Evolutionary conservation across 192 early-diverging fungal species (phyloP), one percentile per base, ranked within the genome.

Genomic region (Kappamyces sp.): DNA sequence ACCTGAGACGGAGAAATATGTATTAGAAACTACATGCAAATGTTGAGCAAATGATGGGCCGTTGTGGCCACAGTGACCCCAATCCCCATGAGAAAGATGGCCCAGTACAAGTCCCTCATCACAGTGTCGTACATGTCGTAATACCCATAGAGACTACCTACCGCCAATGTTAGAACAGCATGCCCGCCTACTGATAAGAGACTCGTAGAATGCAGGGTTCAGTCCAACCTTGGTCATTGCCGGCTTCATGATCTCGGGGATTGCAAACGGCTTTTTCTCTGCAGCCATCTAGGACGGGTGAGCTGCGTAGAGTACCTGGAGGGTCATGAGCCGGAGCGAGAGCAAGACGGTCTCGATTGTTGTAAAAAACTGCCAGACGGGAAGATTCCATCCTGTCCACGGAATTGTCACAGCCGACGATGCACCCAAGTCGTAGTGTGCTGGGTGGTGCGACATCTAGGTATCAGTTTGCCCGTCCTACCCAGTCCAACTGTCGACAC

Each of bases 121-220:
- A 55, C 40, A 34, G 54, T 55, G 31, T 55, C 45, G n/a, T 55
- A 55, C 54, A 55, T 55, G 54, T 55, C 36, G 34, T 33, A 33
- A 55, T 55, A 55, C 12, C 29, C 54, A 22, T 22, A 55, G 5
- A 55, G 15, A 39, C 34, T 55, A 22, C 54, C 34, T 11, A 55
- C 45, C 12, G 22, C 12, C 22, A 45, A 45, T 22, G 22, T n/a
- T 45, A 45, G 22, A 45, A 45, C 12, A 45, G 12, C 12, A 22
- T 45, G 43, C 12, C 12, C 22, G 12, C 43, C 12, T 45, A 45
- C 43, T 22, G 12, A 45, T n/a, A 29, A 55, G 29, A 15, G 30
- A 22, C 31, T 55, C 54, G 7, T 38, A 55, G 45, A 55, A 55
- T 6, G 36, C 5, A 38, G 54, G 54, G 14, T 55, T 55, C 30